Conservation (phyloP, 78 protist species). For the Emiliania huxleyi region DNA sequence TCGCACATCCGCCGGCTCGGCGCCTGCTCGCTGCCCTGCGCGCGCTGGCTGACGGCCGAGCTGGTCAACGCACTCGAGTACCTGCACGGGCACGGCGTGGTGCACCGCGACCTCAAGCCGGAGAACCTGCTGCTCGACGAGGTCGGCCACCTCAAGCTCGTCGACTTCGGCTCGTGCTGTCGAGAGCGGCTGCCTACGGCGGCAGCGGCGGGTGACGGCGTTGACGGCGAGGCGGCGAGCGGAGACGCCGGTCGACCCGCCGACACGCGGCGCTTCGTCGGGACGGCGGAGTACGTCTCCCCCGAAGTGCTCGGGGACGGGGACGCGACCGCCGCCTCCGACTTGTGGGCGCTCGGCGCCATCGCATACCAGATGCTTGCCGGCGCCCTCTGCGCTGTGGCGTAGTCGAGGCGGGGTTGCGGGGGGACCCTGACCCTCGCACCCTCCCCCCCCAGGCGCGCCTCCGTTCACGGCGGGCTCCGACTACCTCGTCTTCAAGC, state of each 20-base stretch:
- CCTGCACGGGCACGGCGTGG: conserved; percentile 34
- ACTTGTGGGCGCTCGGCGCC: neutral
- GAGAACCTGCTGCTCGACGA: conserved; percentile 1
- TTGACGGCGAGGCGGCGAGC: too few species aligned
- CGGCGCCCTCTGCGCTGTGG: neutral
- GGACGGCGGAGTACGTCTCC: conserved; percentile 88
- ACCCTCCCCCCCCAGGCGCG: neutral
- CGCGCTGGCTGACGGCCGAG: conserved; percentile 56
- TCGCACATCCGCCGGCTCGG: neutral
- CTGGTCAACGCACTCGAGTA: conserved; percentile 66
- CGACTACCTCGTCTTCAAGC: conserved; percentile 76
- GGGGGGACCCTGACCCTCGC: neutral
- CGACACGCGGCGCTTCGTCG: too few species aligned
- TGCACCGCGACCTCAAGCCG: conserved; percentile 70
- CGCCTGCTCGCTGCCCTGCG: neutral
- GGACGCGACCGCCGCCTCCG: neutral
- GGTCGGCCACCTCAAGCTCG: conserved; percentile 53
- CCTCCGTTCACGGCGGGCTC: conserved; percentile 31
- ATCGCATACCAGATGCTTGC: neutral
- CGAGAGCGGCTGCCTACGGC: too few species aligned
- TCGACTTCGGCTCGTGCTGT: conserved; percentile 74
- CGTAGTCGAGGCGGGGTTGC: neutral
- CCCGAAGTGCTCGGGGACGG: conserved; percentile 66
- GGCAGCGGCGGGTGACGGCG: too few species aligned
- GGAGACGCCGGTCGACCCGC: too few species aligned